Percentiles rank a stretch among this genome's conserved stretches.
Conservation (phyloP, 192 early-diverging fungal genomes). For the Coemansia furcata region DNA sequence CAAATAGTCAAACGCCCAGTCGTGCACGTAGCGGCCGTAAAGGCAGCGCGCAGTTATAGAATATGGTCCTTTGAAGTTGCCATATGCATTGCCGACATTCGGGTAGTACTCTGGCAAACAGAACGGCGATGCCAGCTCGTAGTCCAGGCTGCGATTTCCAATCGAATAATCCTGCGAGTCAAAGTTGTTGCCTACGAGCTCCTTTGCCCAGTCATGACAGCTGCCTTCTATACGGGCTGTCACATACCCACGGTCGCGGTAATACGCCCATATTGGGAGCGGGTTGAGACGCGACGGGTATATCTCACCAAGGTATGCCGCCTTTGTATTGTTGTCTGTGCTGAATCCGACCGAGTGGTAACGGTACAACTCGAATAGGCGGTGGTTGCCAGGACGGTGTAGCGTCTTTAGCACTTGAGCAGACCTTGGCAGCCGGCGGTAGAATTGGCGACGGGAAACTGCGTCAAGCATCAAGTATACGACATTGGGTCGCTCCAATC, state of each 20-base stretch:
- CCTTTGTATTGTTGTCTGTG: slow-evolving; percentile 55
- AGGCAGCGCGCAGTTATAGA: slow-evolving; percentile 46
- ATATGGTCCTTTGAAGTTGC: slow-evolving; percentile 53
- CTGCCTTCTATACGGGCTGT: slow-evolving; percentile 53
- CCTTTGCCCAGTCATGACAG: slow-evolving; percentile 56
- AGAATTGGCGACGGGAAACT: slow-evolving; percentile 53
- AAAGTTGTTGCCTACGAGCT: slow-evolving; percentile 31
- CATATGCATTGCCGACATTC: slow-evolving; percentile 48
- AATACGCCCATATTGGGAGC: slow-evolving; percentile 60
- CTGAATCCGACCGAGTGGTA: slow-evolving; percentile 56
- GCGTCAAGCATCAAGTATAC: slow-evolving; percentile 57
- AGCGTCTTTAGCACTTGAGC: slow-evolving; percentile 22
- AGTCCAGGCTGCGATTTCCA: slow-evolving; percentile 44
- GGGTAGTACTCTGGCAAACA: slow-evolving; percentile 58
- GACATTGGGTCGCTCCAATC: slow-evolving; percentile 45
- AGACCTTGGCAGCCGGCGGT: slow-evolving; percentile 54
- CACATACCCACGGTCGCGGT: slow-evolving; percentile 55
- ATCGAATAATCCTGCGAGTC: slow-evolving; percentile 24
- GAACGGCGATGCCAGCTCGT: slow-evolving; percentile 58
- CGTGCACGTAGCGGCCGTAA: slow-evolving; percentile 39
- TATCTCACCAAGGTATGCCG: slow-evolving; percentile 47
- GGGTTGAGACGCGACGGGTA: slow-evolving; percentile 27
- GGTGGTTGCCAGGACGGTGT: slow-evolving; percentile 27
- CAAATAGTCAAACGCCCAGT: slow-evolving; percentile 45
- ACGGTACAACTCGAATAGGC: slow-evolving; percentile 54